Evolutionary conservation across 208 protist genomes (phyloP).

Genomic region (Trypanosoma grayi): DNA sequence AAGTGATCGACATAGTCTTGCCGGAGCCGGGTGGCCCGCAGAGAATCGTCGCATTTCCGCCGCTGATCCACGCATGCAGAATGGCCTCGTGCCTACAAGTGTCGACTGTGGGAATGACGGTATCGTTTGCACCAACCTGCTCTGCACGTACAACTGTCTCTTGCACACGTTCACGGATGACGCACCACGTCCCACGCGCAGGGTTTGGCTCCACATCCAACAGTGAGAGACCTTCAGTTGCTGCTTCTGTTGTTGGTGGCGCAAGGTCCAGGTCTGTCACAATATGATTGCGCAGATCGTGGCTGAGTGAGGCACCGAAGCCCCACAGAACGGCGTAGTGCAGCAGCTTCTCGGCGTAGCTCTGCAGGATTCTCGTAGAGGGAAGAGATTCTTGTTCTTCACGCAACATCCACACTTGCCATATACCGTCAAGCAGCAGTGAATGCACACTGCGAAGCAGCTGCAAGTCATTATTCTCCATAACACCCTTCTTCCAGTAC

Average conservation of each 20-base stretch:
- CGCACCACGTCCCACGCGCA: conserved; percentile 73
- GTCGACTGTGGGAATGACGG: conserved; percentile 98
- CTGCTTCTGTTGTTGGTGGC: conserved; percentile 5
- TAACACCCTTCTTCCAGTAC: conserved; percentile 86
- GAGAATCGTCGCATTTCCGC: conserved; percentile 94
- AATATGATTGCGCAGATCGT: conserved; percentile 59
- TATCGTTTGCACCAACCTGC: conserved; percentile 91
- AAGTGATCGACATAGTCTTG: conserved; percentile 98
- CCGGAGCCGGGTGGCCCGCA: conserved; percentile 98
- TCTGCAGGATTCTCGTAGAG: conserved; percentile 28
- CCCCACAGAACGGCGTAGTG: conserved; percentile 96
- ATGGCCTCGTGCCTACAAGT: conserved; percentile 97
- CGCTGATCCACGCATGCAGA: conserved; percentile 93
- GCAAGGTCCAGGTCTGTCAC: conserved; percentile 51
- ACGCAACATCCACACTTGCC: conserved; percentile 90
- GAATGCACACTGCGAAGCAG: conserved; percentile 91
- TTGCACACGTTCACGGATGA: conserved; percentile 71
- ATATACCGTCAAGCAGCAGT: conserved; percentile 90
- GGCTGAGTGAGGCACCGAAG: conserved; percentile 77
- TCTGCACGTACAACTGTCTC: conserved; percentile 88
- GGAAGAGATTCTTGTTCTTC: conserved; percentile 44
- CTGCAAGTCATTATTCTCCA: conserved; percentile 92
- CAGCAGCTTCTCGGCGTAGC: conserved; percentile 78
- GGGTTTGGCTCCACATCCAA: conserved; percentile 87
- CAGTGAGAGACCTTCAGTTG: conserved; percentile 34